phyloP scores from a whole-genome alignment of 2,329 filamentous ascomycete genomes.

The Fusarium sp. region DNA sequence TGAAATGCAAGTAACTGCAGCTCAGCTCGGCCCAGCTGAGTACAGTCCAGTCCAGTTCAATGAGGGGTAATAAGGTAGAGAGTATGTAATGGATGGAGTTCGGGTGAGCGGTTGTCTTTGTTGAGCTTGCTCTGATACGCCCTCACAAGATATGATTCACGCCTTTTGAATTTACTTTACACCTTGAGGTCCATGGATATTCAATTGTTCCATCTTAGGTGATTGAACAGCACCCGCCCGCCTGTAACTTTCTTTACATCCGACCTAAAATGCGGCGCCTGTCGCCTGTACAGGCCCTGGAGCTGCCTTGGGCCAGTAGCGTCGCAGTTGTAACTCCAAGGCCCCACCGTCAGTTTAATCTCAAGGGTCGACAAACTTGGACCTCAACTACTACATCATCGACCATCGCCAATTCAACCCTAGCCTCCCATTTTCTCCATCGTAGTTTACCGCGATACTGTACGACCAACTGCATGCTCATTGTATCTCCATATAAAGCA shows the following conservation, averaged over 20 bases:
- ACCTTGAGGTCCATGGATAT: not conserved
- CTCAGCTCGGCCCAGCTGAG: not conserved
- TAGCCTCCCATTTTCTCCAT: not conserved
- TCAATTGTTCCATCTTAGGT: not conserved
- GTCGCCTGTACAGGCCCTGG: slow-evolving; percentile 38
- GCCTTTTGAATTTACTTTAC: not conserved
- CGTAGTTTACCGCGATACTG: not conserved
- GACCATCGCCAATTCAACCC: not conserved
- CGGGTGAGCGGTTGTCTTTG: not conserved
- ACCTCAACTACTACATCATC: slow-evolving; percentile 32
- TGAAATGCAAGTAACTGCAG: not conserved
- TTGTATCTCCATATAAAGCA: not conserved
- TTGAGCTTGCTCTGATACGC: not conserved
- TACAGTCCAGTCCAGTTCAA: not conserved
- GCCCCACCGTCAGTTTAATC: slow-evolving; percentile 25
- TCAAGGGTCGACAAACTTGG: slow-evolving; percentile 29
- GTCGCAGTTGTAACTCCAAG: not conserved
- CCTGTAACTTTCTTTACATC: not conserved
- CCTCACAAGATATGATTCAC: not conserved
- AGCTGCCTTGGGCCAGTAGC: slow-evolving; percentile 34
- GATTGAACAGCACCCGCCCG: not conserved
- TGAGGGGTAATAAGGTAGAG: slow-evolving; percentile 17
- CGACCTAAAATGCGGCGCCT: slow-evolving; percentile 30
- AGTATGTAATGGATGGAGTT: not conserved
- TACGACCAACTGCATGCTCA: slow-evolving; percentile 35